A percentile compares a stretch with the other conserved stretches of the same genome.
Conservation (phyloP, 2,329 filamentous ascomycete species). For the Diplodia mutila region DNA sequence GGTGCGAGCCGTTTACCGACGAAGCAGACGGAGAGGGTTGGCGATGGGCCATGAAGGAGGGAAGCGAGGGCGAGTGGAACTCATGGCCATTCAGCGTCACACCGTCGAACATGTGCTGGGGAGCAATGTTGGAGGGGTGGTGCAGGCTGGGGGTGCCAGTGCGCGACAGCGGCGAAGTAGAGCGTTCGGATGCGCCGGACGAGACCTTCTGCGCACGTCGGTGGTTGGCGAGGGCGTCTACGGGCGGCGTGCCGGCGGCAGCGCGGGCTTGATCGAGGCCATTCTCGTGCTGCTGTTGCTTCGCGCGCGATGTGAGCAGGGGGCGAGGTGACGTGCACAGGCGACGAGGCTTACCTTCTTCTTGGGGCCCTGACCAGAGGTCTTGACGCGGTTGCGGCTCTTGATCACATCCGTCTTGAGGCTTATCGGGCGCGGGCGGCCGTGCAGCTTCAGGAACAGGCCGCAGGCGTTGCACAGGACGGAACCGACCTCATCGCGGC, state of each 20-base stretch:
- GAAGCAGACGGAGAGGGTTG: constrained; percentile 61
- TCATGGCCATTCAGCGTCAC: constrained; percentile 69
- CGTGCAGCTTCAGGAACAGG: constrained; percentile 95
- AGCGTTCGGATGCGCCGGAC: constrained; percentile 74
- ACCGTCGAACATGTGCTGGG: constrained; percentile 78
- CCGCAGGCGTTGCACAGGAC: constrained; percentile 99
- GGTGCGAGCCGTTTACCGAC: constrained; percentile 62
- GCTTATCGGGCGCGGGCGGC: constrained; percentile 88
- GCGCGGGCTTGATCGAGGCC: constrained; percentile 50
- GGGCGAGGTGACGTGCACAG: background rate
- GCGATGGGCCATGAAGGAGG: constrained; percentile 47
- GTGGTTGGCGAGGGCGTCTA: constrained; percentile 57
- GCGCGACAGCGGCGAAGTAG: constrained; percentile 77
- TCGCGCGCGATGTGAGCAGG: background rate
- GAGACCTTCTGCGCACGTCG: constrained; percentile 72
- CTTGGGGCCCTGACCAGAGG: constrained; percentile 74
- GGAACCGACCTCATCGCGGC: constrained; percentile 91
- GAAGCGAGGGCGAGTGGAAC: constrained; percentile 62
- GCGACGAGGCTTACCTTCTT: constrained; percentile 70
- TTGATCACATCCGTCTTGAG: constrained; percentile 99
- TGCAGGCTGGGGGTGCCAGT: constrained; percentile 74
- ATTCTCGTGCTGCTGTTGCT: constrained; percentile 47
- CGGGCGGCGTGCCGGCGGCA: constrained; percentile 47
- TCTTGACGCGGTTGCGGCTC: constrained; percentile 97
- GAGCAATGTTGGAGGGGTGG: constrained; percentile 67